phyloP scores from a whole-genome alignment of 148 eudicot genomes.

The Pouteria glomerata region DNA sequence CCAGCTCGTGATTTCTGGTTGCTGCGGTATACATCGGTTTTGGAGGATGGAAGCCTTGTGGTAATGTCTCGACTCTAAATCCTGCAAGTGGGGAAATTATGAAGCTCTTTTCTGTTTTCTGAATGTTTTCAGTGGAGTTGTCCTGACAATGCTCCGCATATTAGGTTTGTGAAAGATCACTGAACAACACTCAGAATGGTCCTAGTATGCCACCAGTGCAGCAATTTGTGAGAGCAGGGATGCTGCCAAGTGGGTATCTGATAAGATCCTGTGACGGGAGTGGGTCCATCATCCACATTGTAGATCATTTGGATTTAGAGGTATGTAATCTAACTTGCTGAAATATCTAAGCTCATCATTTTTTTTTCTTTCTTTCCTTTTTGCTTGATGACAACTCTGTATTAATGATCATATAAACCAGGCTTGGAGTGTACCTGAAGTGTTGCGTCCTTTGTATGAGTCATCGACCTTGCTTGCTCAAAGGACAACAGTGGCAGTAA shows the following conservation, averaged over 20 bases:
- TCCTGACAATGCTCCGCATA: no score
- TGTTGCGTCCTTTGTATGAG: constrained; percentile 80
- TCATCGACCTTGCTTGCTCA: constrained; percentile 87
- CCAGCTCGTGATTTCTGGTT: constrained; percentile 94
- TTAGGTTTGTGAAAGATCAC: constrained; percentile 89
- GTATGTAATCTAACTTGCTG: constrained; percentile 20
- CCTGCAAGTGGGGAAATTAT: no score
- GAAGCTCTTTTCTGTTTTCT: neutral
- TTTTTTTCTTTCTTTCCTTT: neutral
- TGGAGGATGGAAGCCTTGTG: constrained; percentile 95
- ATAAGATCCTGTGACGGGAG: constrained; percentile 96
- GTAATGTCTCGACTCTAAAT: constrained; percentile 27
- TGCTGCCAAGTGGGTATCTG: constrained; percentile 80
- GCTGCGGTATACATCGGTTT: constrained; percentile 69
- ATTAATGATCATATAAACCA: constrained; percentile 17
- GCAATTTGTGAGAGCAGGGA: constrained; percentile 80
- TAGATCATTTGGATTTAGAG: constrained; percentile 88
- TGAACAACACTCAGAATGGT: constrained; percentile 90
- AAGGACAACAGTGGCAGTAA: constrained; percentile 84
- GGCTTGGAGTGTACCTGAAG: constrained; percentile 98
- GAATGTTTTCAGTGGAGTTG: neutral
- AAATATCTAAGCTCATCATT: neutral
- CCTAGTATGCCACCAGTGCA: constrained; percentile 78
- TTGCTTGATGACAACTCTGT: neutral
- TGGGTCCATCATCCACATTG: constrained; percentile 84